These are phyloP conservation scores for maize (Zea mays) DNA, from an alignment of 176 grass and related monocot genomes.

Conservation along the genomic window Zm-B73-REFERENCE-NAM-5.0 NC_050103.1:177262001-177262500, in stretches of 20 bases:
- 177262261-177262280: constrained; percentile 40
- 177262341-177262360: neutral
- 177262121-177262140: constrained; percentile 97
- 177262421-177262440: neutral
- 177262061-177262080: neutral
- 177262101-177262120: constrained; percentile 72
- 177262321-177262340: neutral
- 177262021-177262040: constrained; percentile 62
- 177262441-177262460: neutral
- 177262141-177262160: constrained; percentile 96
- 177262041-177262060: neutral
- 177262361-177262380: neutral
- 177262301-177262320: neutral
- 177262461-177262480: constrained; percentile 5
- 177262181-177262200: constrained; percentile 91
- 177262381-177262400: neutral
- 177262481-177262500: neutral
- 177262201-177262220: constrained; percentile 82
- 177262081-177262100: constrained; percentile 22
- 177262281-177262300: neutral
- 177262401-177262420: neutral
- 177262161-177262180: constrained; percentile 78
- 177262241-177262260: constrained; percentile 92
- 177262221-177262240: constrained; percentile 89
- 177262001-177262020: constrained; percentile 82